Conservation (phyloP, 106 monocot species). For the Narthecium ossifragum region DNA sequence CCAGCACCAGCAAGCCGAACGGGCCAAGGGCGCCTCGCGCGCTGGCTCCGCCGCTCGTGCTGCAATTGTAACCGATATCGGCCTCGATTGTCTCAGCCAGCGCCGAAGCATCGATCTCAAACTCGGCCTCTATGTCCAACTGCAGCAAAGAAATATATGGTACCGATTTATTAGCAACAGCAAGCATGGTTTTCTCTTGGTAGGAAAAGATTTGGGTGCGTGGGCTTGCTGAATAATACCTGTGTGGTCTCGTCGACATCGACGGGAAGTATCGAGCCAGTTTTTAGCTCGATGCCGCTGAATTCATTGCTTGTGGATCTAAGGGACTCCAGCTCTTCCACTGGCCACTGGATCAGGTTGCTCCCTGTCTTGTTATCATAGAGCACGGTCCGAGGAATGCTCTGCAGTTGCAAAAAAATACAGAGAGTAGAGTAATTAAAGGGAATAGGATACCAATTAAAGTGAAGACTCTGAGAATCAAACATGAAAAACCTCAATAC, state of each 20-base stretch:
- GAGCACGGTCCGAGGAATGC: slow-evolving; percentile 44
- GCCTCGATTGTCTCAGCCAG: slow-evolving; percentile 16
- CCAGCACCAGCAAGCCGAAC: slow-evolving; percentile 62
- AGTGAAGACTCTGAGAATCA: no score
- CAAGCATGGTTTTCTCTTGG: no score
- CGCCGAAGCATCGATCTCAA: slow-evolving; percentile 23
- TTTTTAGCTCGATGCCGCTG: slow-evolving; percentile 8
- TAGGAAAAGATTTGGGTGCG: no score
- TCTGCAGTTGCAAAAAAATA: slow-evolving; percentile 16
- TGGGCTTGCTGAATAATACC: slow-evolving; percentile 1
- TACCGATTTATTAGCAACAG: no score
- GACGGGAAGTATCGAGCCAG: slow-evolving; percentile 30
- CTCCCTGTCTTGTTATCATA: slow-evolving; percentile 43
- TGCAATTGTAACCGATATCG: slow-evolving; percentile 56
- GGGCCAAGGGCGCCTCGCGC: slow-evolving; percentile 41
- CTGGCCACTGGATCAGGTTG: slow-evolving; percentile 63
- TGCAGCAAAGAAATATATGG: slow-evolving; percentile 3
- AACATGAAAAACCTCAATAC: no score
- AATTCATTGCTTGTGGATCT: slow-evolving; percentile 15
- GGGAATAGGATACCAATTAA: no score
- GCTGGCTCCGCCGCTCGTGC: slow-evolving; percentile 44
- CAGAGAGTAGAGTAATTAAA: background rate
- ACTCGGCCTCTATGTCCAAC: slow-evolving; percentile 63
- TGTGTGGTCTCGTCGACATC: slow-evolving; percentile 26
- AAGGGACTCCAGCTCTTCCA: slow-evolving; percentile 51